phyloP scores from a whole-genome alignment of 2,329 filamentous ascomycete genomes.

The Phaeoacremonium minimum region DNA sequence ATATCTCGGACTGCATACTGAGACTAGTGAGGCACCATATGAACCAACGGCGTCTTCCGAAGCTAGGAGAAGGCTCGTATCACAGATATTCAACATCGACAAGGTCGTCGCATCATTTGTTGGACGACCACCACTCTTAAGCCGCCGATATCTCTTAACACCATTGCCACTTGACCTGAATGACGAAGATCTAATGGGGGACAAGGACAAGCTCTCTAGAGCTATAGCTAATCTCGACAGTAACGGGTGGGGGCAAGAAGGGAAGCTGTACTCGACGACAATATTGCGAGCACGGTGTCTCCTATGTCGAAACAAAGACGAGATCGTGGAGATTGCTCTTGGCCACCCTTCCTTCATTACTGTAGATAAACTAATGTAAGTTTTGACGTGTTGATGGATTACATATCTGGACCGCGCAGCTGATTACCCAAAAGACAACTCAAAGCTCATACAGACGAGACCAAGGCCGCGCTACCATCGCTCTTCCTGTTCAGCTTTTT shows the following conservation, averaged over 20 bases:
- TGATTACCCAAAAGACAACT: slow-evolving; percentile 30
- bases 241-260: slow-evolving; percentile 47
- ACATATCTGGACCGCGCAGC: too few relatives aligned
- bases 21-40: slow-evolving; percentile 17
- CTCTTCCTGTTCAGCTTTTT: slow-evolving; percentile 32
- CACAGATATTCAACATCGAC: slow-evolving; percentile 36
- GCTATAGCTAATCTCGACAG: slow-evolving; percentile 36
- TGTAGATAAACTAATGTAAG: slow-evolving; percentile 24
- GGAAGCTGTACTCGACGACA: slow-evolving; percentile 36
- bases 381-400: too few relatives aligned
- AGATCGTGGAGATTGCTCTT: slow-evolving; percentile 54
- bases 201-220: slow-evolving; percentile 30
- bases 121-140: slow-evolving; percentile 49
- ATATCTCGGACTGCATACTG: slow-evolving; percentile 28
- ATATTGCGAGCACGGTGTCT: slow-evolving; percentile 39
- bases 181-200: slow-evolving; percentile 41
- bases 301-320: slow-evolving; percentile 48
- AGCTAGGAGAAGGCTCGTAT: slow-evolving; percentile 26
- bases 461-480: slow-evolving; percentile 30
- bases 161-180: slow-evolving; percentile 50
- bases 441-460: too few relatives aligned
- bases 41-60: slow-evolving; percentile 28
- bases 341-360: slow-evolving; percentile 31
- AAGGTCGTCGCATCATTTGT: slow-evolving; percentile 47
- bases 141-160: slow-evolving; percentile 47